Evolutionary conservation across 2,329 filamentous ascomycete species (phyloP), one percentile per base, ranked within the genome.

Genomic region (Penicillium nordicum): DNA sequence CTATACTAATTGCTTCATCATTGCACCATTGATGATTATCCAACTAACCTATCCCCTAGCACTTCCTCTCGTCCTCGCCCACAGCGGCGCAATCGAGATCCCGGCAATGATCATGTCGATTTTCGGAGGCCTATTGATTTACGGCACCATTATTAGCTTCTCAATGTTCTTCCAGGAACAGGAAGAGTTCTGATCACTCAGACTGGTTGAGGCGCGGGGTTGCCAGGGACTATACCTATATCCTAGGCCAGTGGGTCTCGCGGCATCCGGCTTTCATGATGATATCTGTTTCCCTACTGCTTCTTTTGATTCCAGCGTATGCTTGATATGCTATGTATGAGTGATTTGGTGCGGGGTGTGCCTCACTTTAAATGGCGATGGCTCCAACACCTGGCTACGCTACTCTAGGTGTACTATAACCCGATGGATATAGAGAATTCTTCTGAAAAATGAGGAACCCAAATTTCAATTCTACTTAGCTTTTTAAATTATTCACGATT

Each of bases 111-210:
- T 91, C 72, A 99, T 99, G 94, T 95, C 90, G 50, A 89, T 99
- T 67, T 78, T 93, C 50, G 94, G 94, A 29, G 94, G 94, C 50
- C 80, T 97, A 57, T 79, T 99, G 72, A 99, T 99, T 73, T 99
- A 99, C 77, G 90, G 91, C 55, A 99, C 94, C 47, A 97, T 99
- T 72, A 95, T 99, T 77, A 94, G 89, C 78, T 99, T 99, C 76
- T 88, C 89, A 64, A 89, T 97, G 86, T 99, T 97, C 80, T 99
- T 99, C 82, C 89, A 93, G 73, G 92, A 97, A 76, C 92, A 97
- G 74, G 89, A 96, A 72, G 94, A 97, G 68, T 99, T 97, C 75
- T 97, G 60, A 71, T 59, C 16, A 50, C 38, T 12, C 23, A 38
- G 40, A 54, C 40, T 36, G 27, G 23, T 21, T 42, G 48, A 37